These are phyloP conservation scores for Paramecium pentaurelia DNA, from an alignment of 73 alveolate genomes.

Conservation along the genomic window DNA sequence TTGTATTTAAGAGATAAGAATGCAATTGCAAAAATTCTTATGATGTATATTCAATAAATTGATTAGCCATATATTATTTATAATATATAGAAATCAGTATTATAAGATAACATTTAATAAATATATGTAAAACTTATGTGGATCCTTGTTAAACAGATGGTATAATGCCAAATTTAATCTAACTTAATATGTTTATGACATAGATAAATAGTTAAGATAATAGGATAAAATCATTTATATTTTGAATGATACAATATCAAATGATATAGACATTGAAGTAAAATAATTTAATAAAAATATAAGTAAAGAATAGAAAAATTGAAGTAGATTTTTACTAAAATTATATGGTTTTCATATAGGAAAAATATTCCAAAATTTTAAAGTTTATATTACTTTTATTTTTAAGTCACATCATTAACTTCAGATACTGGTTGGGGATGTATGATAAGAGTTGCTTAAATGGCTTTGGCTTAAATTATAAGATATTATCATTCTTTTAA, in stretches of 20 bases:
- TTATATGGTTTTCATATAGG: background rate
- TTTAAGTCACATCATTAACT: background rate
- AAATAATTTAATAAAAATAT: background rate
- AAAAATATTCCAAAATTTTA: background rate
- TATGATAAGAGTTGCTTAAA: background rate
- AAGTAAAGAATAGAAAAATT: background rate
- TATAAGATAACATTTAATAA: background rate
- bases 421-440: constrained; percentile 31
- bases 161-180: background rate
- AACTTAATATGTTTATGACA: background rate
- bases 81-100: background rate
- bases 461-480: background rate
- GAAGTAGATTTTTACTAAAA: background rate
- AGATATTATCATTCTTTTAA: background rate
- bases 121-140: background rate
- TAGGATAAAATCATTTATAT: background rate
- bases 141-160: background rate
- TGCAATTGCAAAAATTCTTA: constrained; percentile 8
- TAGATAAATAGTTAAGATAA: background rate
- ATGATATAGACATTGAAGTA: background rate
- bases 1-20: background rate
- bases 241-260: background rate
- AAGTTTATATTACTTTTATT: background rate
- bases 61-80: background rate
- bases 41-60: background rate